Evolutionary conservation across 1,139 yeast species (phyloP), one percentile per base, ranked within the genome.

Genomic region (Pichia sp.): DNA sequence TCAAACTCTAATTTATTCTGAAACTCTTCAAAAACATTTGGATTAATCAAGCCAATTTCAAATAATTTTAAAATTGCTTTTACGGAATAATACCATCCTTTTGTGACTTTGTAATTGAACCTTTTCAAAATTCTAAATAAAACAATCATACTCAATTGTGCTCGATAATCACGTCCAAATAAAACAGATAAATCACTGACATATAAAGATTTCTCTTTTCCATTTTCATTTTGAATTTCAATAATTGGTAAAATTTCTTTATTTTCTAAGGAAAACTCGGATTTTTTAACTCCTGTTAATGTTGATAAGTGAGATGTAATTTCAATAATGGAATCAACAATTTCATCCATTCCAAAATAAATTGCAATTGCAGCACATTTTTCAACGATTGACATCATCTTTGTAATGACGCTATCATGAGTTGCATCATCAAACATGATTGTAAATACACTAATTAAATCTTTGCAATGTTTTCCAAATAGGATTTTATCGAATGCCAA

Each of bases 81-180:
- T 28, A 86, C 61, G 4, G 87, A 69, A 42, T 76, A 71, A 25
- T 66, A 64, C 96, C 96, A 37, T 57, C 69, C 58, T 52, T 65
- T 57, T 42, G 78, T 61, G 43, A 75, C 68, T 52, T 65, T 67
- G 55, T 73, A 75, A 44, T 74, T 73, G 42, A 81, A 79, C 58
- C 81, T 78, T 55, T 78, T 79, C 42, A 88, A 70, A 39, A 92
- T 77, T 56, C 95, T 74, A 69, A 92, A 89, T 46, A 92, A 71
- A 0, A 92, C 90, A 45, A 90, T 89, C 1, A 89, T 76, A 4
- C 96, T 86, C 55, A 92, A 71, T 63, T 94, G 98, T 0, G 96
- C 96, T 59, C 90, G 88, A 68, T 87, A 87, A 61, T 89, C 95
- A 44, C 85, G 75, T 7, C 98, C 99, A 65, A 92, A 82, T 66